A percentile compares a stretch with the other conserved stretches of the same genome.
phyloP scores from a whole-genome alignment of 192 early-diverging fungal species.

The Coemansia sp. region DNA sequence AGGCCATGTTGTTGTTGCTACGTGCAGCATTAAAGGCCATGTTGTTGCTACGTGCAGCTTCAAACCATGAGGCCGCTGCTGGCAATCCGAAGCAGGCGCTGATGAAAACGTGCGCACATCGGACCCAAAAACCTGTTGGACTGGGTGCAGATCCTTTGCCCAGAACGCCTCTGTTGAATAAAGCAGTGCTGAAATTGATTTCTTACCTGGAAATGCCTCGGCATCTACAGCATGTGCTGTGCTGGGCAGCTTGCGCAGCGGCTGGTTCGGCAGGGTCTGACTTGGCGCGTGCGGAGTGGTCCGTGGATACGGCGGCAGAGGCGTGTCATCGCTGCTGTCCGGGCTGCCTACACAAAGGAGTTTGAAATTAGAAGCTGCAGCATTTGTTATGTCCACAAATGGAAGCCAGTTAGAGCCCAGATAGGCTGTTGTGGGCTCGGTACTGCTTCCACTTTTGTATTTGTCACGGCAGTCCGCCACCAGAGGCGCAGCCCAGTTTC shows the following conservation, averaged over 20 bases:
- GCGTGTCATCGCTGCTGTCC: neutral
- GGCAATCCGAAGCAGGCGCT: neutral
- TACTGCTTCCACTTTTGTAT: neutral
- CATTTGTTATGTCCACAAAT: neutral
- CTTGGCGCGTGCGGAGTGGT: neutral
- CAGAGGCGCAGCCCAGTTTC: neutral
- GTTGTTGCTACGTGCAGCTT: neutral
- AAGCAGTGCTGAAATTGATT: neutral
- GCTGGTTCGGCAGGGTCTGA: neutral
- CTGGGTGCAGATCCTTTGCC: slow-evolving; percentile 2
- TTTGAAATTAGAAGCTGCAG: too few species aligned
- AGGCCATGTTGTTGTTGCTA: too few species aligned
- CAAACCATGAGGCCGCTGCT: neutral
- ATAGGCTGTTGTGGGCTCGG: neutral
- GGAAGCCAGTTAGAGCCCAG: neutral
- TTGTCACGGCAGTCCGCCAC: neutral
- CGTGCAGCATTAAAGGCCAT: too few species aligned
- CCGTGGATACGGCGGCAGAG: slow-evolving; percentile 4
- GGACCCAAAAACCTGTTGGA: neutral
- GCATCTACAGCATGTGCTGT: neutral
- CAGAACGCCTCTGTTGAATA: neutral
- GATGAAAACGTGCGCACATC: neutral
- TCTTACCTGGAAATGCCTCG: slow-evolving; percentile 5
- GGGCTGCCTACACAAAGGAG: neutral
- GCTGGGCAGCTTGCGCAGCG: neutral